A percentile compares a stretch with the other conserved stretches of the same genome.
Conservation (phyloP, 257 asterid species). For the Thymus mandschuricus region DNA sequence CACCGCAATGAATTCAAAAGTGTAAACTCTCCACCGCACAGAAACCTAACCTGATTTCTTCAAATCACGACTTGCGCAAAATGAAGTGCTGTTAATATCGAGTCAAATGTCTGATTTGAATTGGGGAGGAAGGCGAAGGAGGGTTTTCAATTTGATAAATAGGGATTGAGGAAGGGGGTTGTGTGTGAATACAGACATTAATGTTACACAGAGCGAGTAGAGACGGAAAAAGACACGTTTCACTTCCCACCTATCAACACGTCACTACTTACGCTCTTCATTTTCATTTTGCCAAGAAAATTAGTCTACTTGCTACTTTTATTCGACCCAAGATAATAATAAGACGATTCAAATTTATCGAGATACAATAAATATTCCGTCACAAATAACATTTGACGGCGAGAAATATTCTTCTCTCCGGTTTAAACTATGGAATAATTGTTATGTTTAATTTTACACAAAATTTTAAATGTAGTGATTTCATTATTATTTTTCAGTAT, state of each 20-base stretch:
- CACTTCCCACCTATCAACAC: background rate
- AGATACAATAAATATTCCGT: too few relatives aligned
- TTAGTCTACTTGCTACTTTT: too few relatives aligned
- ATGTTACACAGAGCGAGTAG: background rate
- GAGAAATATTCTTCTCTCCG: too few relatives aligned
- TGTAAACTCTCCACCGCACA: background rate
- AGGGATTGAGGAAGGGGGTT: background rate
- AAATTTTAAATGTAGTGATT: too few relatives aligned
- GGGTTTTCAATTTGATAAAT: constrained; percentile 16
- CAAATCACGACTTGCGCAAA: constrained; percentile 2
- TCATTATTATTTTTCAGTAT: too few relatives aligned
- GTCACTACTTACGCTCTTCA: background rate
- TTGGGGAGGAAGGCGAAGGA: background rate
- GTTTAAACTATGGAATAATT: too few relatives aligned
- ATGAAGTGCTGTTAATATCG: background rate
- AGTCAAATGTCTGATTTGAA: background rate
- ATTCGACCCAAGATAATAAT: too few relatives aligned
- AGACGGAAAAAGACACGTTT: background rate
- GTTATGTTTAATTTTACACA: too few relatives aligned
- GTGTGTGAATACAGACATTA: background rate
- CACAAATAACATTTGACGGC: too few relatives aligned
- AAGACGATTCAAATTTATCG: too few relatives aligned
- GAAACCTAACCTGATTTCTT: constrained; percentile 33
- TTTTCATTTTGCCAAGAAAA: too few relatives aligned
- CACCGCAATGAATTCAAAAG: background rate